Base-by-base conservation (phyloP, 1,284 basidiomycete species). In the Hymenochaete sp. region DNA sequence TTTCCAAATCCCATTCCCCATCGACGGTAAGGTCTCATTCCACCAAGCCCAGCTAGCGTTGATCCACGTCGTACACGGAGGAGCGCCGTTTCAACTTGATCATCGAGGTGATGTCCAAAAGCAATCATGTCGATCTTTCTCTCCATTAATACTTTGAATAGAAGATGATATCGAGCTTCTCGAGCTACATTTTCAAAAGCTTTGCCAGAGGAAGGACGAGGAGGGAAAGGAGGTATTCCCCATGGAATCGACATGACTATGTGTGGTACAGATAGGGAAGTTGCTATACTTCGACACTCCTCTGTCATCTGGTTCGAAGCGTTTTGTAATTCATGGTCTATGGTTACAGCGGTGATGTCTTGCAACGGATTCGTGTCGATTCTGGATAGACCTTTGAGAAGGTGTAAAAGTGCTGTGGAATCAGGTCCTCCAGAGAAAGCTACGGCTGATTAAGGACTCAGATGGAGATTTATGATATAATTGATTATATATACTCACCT, bases 401-500 rank as follows among this genome's bases (percentile, higher is more conserved):
- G 71, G 55, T 75, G 84, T 8, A 88, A 65, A 3, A 89, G 67
- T 57, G 80, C 83, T 1, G 79, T 77, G 4, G 85, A 89, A 58
- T 89, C 85, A 9, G 84, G 75, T 2, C 86, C 86, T 9, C 82
- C 85, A 14, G 86, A 89, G 56, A 79, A 79, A 18, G 79, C 85
- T 21, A 88, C 71, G 28, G 72, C 85, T 85, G n/a, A n/a, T n/a
- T n/a, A n/a, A n/a, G n/a, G n/a, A n/a, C n/a, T n/a, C n/a, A n/a
- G n/a, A n/a, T n/a, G n/a, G n/a, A n/a, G n/a, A n/a, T n/a, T n/a
- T n/a, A n/a, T n/a, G n/a, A n/a, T n/a, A n/a, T n/a, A n/a, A 22
- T 8, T 6, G 13, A 18, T 5, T 0, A 28, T n/a, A 16, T 27
- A 35, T 4, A 28, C 29, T 49, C 53, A 71, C 73, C 71, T 33